A percentile compares a stretch with the other conserved stretches of the same genome.
Conservation (phyloP, 805 yeast species). For the Yamadazyma phyllophila region DNA sequence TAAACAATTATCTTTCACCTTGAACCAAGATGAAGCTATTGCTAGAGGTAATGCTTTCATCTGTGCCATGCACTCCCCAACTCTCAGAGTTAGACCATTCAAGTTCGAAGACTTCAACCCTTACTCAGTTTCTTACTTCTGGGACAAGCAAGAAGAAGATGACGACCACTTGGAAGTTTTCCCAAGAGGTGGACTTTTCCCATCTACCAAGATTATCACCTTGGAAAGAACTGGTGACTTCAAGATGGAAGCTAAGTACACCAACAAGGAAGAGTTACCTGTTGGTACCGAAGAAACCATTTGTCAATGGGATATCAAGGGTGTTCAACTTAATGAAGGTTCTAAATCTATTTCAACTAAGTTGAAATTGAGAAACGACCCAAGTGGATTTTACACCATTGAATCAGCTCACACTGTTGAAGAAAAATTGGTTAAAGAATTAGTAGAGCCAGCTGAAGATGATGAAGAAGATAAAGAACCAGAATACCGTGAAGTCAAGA, state of each 20-base stretch:
- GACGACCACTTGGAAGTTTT: slow-evolving; percentile 92
- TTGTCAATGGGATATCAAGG: slow-evolving; percentile 83
- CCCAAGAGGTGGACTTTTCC: slow-evolving; percentile 91
- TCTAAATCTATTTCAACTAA: slow-evolving; percentile 79
- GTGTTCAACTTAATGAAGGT: slow-evolving; percentile 78
- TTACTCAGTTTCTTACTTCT: slow-evolving; percentile 87
- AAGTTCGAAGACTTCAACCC: slow-evolving; percentile 94
- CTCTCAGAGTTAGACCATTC: slow-evolving; percentile 97
- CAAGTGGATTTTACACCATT: slow-evolving; percentile 90
- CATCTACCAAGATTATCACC: slow-evolving; percentile 93
- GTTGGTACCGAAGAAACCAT: slow-evolving; percentile 61
- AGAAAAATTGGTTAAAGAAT: slow-evolving; percentile 86
- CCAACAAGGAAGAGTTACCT: slow-evolving; percentile 71
- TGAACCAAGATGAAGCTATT: slow-evolving; percentile 98
- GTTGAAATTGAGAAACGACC: slow-evolving; percentile 94
- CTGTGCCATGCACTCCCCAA: slow-evolving; percentile 98
- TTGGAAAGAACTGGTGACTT: slow-evolving; percentile 90
- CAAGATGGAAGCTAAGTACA: slow-evolving; percentile 80
- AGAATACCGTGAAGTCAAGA: slow-evolving; percentile 85
- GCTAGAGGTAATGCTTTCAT: slow-evolving; percentile 99
- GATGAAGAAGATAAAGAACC: slow-evolving; percentile 69
- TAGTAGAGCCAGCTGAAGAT: slow-evolving; percentile 56
- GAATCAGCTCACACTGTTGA: slow-evolving; percentile 95
- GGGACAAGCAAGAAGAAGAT: slow-evolving; percentile 94
- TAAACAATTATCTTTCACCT: slow-evolving; percentile 84